phyloP scores from a whole-genome alignment of 306 rosid species.

The Ochetophila trinervis region DNA sequence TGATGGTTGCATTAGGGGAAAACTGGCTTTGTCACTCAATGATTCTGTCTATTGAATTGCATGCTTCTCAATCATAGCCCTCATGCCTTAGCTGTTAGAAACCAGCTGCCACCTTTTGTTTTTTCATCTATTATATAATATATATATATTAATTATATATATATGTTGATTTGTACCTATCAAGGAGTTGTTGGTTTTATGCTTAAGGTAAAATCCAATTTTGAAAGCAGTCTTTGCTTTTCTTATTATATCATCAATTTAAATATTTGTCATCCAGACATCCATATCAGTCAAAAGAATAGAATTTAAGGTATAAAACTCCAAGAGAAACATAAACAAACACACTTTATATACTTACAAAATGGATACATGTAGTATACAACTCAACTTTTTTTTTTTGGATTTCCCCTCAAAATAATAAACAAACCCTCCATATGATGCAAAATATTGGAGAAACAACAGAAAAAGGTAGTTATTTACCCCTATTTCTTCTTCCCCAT shows the following conservation, averaged over 20 bases:
- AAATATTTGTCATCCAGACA: background rate
- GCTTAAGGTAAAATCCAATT: conserved; percentile 41
- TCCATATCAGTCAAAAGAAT: conserved; percentile 1
- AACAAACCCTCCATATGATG: conserved; percentile 66
- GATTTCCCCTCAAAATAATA: conserved; percentile 37
- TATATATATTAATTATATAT: background rate
- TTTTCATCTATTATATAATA: conserved; percentile 9
- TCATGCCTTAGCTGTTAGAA: conserved; percentile 3
- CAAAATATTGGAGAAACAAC: conserved; percentile 22
- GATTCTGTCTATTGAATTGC: too few species aligned
- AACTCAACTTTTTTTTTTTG: conserved; percentile 46
- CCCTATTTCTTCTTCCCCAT: conserved; percentile 38
- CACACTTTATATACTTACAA: conserved; percentile 75
- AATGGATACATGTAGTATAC: conserved; percentile 68
- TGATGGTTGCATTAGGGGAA: too few species aligned
- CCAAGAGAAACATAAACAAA: conserved; percentile 43
- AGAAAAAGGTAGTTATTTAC: conserved; percentile 53
- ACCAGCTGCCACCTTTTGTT: conserved; percentile 16
- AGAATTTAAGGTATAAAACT: background rate
- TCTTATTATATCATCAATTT: background rate
- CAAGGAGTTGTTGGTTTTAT: conserved; percentile 24
- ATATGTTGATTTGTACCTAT: conserved; percentile 29
- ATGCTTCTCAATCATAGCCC: background rate
- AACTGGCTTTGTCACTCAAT: too few species aligned
- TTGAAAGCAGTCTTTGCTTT: conserved; percentile 26